Percentiles rank a stretch among this genome's conserved stretches.
Conservation (phyloP, 768 basidiomycete genomes). For the Leccinum broughii region DNA sequence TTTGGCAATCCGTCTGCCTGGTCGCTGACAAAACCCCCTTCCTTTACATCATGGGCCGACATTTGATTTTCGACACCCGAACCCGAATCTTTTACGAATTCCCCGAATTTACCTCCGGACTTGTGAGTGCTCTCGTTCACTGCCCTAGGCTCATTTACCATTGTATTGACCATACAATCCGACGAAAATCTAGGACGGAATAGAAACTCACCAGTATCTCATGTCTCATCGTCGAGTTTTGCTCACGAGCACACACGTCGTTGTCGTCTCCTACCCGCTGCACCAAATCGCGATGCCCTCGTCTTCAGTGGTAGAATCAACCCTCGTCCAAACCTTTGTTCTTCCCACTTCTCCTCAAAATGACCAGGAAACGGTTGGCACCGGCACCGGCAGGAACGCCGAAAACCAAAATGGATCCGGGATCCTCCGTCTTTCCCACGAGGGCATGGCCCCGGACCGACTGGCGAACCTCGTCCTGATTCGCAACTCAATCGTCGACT, state of each 20-base stretch:
- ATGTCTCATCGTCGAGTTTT: background rate
- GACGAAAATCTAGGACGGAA: slow-evolving; percentile 1
- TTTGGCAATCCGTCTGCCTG: background rate
- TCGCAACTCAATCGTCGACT: slow-evolving; percentile 5
- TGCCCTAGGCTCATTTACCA: background rate
- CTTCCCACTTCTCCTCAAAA: background rate
- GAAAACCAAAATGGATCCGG: background rate
- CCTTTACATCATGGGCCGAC: background rate
- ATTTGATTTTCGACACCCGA: slow-evolving; percentile 2
- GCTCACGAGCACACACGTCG: slow-evolving; percentile 9
- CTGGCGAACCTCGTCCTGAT: slow-evolving; percentile 1
- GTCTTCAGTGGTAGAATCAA: background rate
- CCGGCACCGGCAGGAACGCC: background rate
- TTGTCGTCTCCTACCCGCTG: background rate
- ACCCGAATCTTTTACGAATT: slow-evolving; percentile 1
- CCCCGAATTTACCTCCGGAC: background rate
- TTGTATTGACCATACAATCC: background rate
- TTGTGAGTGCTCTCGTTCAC: background rate
- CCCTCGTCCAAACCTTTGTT: slow-evolving; percentile 7
- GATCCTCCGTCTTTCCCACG: slow-evolving; percentile 9
- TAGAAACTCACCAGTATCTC: background rate
- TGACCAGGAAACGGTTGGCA: background rate
- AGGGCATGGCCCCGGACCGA: background rate
- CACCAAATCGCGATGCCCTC: background rate
- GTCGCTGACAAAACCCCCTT: background rate